Evolutionary conservation across 441 rosid genomes (phyloP).

Genomic region (Biscutella laevigata): DNA sequence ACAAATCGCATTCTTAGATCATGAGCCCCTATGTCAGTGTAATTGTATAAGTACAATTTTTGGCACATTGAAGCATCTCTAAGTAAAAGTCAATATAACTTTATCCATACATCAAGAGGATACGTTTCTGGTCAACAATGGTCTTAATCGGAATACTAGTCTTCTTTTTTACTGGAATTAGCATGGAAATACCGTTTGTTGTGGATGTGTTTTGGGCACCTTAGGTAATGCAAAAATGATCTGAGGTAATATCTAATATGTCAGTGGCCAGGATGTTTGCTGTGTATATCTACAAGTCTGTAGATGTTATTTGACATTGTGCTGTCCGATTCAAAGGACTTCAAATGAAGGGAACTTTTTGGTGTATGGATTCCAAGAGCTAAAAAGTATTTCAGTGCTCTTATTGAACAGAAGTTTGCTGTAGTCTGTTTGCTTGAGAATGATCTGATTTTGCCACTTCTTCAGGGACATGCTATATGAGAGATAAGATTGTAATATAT

Average conservation of each 20-base stretch:
- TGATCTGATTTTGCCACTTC: neutral
- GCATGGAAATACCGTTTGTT: neutral
- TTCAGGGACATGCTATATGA: neutral
- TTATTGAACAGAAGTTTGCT: neutral
- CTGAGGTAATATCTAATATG: neutral
- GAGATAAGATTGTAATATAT: neutral
- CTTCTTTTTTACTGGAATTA: neutral
- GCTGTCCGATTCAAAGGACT: conserved; percentile 9
- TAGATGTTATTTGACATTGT: neutral
- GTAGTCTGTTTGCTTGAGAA: conserved; percentile 13
- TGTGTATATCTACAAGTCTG: neutral
- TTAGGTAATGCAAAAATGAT: neutral
- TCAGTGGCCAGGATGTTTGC: neutral
- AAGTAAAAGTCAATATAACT: too few relatives aligned
- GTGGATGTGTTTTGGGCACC: neutral
- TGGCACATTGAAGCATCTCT: too few relatives aligned
- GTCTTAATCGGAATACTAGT: conserved; percentile 4
- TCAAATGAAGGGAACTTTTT: neutral
- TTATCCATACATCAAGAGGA: neutral
- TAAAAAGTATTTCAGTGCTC: neutral
- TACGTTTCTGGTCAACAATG: conserved; percentile 9
- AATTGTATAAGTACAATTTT: too few relatives aligned
- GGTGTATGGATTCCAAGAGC: neutral
- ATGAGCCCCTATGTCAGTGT: too few relatives aligned
- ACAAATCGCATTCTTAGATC: too few relatives aligned